Base-by-base conservation (phyloP, 805 yeast species). In the Saccharomycopsis sp. region DNA sequence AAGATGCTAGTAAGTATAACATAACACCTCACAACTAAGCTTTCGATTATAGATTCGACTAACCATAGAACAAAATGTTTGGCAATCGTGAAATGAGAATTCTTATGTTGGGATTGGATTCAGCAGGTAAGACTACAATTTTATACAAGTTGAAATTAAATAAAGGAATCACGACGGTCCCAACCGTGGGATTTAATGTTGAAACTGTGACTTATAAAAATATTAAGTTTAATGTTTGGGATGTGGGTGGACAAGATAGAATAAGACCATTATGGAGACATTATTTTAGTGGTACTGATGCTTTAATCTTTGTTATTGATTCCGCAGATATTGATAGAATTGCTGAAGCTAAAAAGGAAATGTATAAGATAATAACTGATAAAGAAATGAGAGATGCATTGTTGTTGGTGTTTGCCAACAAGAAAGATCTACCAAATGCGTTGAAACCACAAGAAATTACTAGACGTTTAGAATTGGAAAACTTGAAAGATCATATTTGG, bases 161-260 rank as follows among this genome's bases (percentile, higher is more conserved):
- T 47, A 85, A 76, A 56, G 74, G 74, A 70, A 72, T 73, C 50
- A 78, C 85, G 35, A 85, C 95, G 0, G 93, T 87, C 4, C 96
- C 96, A 19, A 89, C 96, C 0, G 95, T 87, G 19, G 96, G 96
- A 2, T 89, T 89, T 68, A 89, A 89, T 64, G 93, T 85, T 40
- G 95, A 85, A 63, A 82, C 90, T 3, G 85, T 85, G 51, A 78
- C 83, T 47, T 85, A 81, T 63, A 82, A 81, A 60, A 84, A 84
- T 61, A 81, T 85, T 47, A 79, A 84, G 45, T 84, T 85, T 67
- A 86, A 87, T 50, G 88, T 85, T 59, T 85, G 95, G 95, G 95
- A 85, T 63, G 93, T 93, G 50, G 97, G 97, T 66, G 97, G 96
- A 60, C 97, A 87, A 68, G 94, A 85, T 57, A 72, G 94, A 62